These are phyloP conservation scores for Cladochytrium replicatum DNA, from an alignment of 192 early-diverging fungal genomes.

Conservation along the genomic window DNA sequence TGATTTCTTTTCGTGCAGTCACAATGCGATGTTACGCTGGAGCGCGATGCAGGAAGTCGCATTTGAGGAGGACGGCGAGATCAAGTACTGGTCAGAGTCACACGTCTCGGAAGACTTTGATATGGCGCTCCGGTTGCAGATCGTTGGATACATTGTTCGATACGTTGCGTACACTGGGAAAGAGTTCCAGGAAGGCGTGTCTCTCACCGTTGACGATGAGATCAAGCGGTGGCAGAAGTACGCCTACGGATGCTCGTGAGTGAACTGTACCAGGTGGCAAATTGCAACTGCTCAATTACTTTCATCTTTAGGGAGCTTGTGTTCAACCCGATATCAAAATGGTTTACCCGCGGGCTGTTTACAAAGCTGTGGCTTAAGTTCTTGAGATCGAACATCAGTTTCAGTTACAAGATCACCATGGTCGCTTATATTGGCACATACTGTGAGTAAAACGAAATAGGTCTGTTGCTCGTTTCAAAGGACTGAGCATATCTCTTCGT, in stretches of 20 bases:
- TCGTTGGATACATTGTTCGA: constrained; percentile 13
- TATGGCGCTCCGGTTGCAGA: constrained; percentile 16
- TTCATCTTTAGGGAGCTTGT: no score
- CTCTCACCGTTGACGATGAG: constrained; percentile 15
- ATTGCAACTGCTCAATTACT: no score
- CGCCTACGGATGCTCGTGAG: constrained; percentile 17
- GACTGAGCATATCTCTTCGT: no score
- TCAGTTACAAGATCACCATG: constrained; percentile 12
- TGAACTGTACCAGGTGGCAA: no score
- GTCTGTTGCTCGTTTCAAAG: no score
- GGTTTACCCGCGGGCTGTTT: constrained; percentile 8
- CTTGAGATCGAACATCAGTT: constrained; percentile 9
- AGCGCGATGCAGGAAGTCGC: constrained; percentile 16
- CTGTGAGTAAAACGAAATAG: no score
- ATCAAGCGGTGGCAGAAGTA: constrained; percentile 16
- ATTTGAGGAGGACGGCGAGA: constrained; percentile 11
- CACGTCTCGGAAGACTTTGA: constrained; percentile 20
- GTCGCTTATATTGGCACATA: constrained; percentile 14
- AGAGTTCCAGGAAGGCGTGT: constrained; percentile 21
- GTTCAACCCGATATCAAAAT: constrained; percentile 10
- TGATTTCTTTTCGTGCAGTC: background rate
- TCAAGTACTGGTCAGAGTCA: constrained; percentile 19
- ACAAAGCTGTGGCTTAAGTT: constrained; percentile 11
- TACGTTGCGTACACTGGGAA: constrained; percentile 11
- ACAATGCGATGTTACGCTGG: constrained; percentile 17